Base-by-base conservation (phyloP, 2,329 filamentous ascomycete genomes). In the Apiospora sp. region DNA sequence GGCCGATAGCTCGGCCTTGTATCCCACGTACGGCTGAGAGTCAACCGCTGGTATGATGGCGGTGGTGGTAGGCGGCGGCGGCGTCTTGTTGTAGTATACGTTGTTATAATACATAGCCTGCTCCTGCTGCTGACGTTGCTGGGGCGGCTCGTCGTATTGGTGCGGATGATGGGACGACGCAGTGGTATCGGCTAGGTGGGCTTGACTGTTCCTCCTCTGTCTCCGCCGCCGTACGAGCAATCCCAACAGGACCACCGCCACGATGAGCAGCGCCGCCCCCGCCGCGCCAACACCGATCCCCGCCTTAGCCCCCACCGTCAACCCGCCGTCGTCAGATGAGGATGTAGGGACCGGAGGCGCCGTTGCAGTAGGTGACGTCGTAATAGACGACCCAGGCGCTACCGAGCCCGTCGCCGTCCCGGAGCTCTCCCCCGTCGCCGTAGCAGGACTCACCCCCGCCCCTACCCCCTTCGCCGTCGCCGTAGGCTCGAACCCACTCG, bases 271-370 rank as follows among this genome's bases (percentile, higher is more conserved):
- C 12, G n/a, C 68, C 14, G 54, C 72, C 24, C 37, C 68, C 16
- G 58, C 70, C 22, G 68, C 70, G 22, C 72, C 72, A 16, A 72
- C 69, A 27, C 72, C 72, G 19, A 73, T 72, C 3, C 72, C 72
- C 22, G 68, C 68, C 58, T 73, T 73, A 1, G 71, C 72, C 6
- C 71, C 72, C 13, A 70, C 67, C 19, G 72, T 71, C 22, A 73
- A 64, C 12, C 48, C 30, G 22, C 48, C 34, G 16, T 34, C 27
- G n/a, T 49, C 68, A 0, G 67, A 10, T 12, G 54, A 8, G 14
- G 27, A 46, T 16, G 72, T 7, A 10, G 54, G 7, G 43, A 43
- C 22, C 10, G 67, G 30, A 8, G 67, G 54, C 37, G 72, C 43
- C 12, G 68, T 67, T 5, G 64, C 24, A 22, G 43, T 49, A 14